Percentiles rank a stretch among this genome's conserved stretches.
Evolutionary conservation across 2,329 filamentous ascomycete species (phyloP).

Genomic region (Trichoderma endophyticum): DNA sequence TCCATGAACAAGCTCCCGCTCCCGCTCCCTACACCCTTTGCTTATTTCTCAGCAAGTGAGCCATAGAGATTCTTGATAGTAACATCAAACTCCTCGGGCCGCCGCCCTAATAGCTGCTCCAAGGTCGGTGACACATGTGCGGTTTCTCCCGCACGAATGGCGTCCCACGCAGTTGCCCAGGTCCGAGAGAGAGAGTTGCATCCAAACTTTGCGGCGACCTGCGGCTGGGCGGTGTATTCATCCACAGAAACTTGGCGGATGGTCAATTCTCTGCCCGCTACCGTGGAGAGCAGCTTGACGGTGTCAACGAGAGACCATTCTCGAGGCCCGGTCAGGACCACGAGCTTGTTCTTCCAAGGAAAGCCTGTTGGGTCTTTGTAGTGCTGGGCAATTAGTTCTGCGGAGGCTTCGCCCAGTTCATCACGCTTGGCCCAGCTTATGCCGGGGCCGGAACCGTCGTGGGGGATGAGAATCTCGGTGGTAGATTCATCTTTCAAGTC

Average conservation of each 20-base stretch:
- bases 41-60: not conserved
- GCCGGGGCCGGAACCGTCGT: slow-evolving; percentile 8
- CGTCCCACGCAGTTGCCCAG: slow-evolving; percentile 11
- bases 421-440: slow-evolving; percentile 12
- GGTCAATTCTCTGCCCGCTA: not conserved
- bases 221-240: not conserved
- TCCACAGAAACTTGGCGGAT: not conserved
- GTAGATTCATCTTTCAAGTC: not conserved
- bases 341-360: not conserved
- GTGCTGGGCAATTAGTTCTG: not conserved
- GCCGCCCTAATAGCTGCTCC: slow-evolving; percentile 2
- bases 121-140: not conserved
- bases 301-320: slow-evolving; percentile 12
- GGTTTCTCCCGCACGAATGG: slow-evolving; percentile 2
- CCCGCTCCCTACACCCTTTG: not conserved
- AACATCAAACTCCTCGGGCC: slow-evolving; percentile 1
- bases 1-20: not conserved
- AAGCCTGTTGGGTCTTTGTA: not conserved
- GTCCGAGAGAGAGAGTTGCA: not conserved
- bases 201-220: not conserved
- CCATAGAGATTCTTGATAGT: not conserved
- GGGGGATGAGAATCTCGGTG: slow-evolving; percentile 11
- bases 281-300: not conserved
- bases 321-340: not conserved
- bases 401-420: slow-evolving; percentile 1